Conservation (phyloP, 2,329 filamentous ascomycete genomes). For the Ceratocystiopsis minuta region DNA sequence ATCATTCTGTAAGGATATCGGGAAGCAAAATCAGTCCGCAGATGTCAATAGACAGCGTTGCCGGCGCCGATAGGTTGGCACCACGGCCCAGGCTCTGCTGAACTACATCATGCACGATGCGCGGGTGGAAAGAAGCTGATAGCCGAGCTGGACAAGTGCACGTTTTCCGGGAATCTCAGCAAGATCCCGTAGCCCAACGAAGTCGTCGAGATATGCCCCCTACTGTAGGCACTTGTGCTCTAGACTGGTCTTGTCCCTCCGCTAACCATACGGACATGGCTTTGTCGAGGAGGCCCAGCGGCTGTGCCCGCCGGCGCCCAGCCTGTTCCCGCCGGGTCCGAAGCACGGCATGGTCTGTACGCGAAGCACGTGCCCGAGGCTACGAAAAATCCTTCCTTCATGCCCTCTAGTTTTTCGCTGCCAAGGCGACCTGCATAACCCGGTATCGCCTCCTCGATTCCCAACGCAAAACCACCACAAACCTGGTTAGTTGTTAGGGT, state of each 20-base stretch:
- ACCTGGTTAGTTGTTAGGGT: no score
- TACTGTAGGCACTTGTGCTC: conserved; percentile 11
- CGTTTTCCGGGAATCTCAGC: conserved; percentile 6
- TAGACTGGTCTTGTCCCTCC: background rate
- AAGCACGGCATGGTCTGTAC: conserved; percentile 6
- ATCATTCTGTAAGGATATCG: conserved; percentile 17
- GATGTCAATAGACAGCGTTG: conserved; percentile 11
- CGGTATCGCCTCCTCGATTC: no score
- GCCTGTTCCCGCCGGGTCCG: conserved; percentile 8
- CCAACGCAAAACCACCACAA: no score
- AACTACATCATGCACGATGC: conserved; percentile 29
- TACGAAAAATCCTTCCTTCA: no score
- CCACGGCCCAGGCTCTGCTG: conserved; percentile 26
- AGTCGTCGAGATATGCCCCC: conserved; percentile 15
- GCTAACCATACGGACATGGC: conserved; percentile 14
- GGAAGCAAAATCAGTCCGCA: no score
- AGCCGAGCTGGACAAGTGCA: conserved; percentile 22
- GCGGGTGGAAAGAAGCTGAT: conserved; percentile 23
- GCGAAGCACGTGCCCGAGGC: conserved; percentile 26
- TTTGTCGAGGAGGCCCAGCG: conserved; percentile 21
- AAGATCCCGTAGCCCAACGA: conserved; percentile 18
- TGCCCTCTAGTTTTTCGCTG: no score
- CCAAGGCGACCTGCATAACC: no score
- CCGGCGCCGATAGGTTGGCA: conserved; percentile 38
- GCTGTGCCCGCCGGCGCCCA: conserved; percentile 16